A percentile compares a stretch with the other conserved stretches of the same genome.
phyloP scores from a whole-genome alignment of 306 rosid species.

The Citrullus amarus region DNA sequence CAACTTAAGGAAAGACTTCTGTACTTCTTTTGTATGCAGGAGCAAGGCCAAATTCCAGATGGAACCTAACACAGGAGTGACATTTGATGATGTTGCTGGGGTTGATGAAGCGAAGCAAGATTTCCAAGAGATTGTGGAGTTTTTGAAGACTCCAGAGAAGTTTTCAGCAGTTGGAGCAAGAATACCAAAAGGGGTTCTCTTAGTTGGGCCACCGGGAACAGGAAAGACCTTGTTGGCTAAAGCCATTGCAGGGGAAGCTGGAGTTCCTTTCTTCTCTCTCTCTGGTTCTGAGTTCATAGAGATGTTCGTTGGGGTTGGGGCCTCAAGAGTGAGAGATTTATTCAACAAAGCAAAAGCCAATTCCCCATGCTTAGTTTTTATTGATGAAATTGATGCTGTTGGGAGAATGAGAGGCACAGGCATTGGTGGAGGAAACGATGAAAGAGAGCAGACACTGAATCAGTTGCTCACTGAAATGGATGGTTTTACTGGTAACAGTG shows the following conservation, averaged over 20 bases:
- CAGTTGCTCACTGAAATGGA: slow-evolving; percentile 80
- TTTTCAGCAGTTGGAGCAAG: slow-evolving; percentile 61
- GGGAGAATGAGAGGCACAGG: slow-evolving; percentile 87
- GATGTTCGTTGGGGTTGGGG: slow-evolving; percentile 82
- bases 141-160: slow-evolving; percentile 69
- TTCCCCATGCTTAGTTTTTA: slow-evolving; percentile 65
- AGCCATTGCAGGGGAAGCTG: slow-evolving; percentile 90
- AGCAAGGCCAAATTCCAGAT: slow-evolving; percentile 67
- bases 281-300: slow-evolving; percentile 81
- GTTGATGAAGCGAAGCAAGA: slow-evolving; percentile 87
- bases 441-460: slow-evolving; percentile 70
- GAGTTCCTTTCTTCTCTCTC: slow-evolving; percentile 69
- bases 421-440: slow-evolving; percentile 79
- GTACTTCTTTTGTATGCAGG: slow-evolving; percentile 17
- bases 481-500: slow-evolving; percentile 56
- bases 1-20: not conserved
- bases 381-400: slow-evolving; percentile 78
- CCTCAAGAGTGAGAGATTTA: slow-evolving; percentile 71
- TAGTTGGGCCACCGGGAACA: slow-evolving; percentile 72
- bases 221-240: slow-evolving; percentile 70
- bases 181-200: slow-evolving; percentile 64
- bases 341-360: slow-evolving; percentile 60
- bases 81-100: slow-evolving; percentile 74
- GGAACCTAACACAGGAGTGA: slow-evolving; percentile 80
- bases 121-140: slow-evolving; percentile 66